Evolutionary conservation across 2,329 filamentous ascomycete genomes (phyloP), one percentile per base, ranked within the genome.

Genomic region (Lecanoromycetidae sp.): DNA sequence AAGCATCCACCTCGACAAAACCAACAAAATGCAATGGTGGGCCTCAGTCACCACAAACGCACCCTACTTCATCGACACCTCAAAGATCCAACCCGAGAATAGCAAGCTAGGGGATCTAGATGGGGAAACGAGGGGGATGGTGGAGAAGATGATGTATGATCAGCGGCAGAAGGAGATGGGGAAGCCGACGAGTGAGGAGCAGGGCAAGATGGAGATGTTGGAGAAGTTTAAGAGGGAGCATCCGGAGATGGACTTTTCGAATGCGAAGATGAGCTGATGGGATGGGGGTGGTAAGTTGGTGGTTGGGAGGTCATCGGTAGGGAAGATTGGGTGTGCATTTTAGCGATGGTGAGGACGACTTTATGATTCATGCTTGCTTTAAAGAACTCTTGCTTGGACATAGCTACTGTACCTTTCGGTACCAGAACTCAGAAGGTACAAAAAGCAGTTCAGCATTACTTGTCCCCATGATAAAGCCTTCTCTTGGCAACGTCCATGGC

Each of bases 91-190:
- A 62, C 91, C 91, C 19, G 91, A 96, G 68, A 88, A 83, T 63
- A 88, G 82, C 62, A 94, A 87, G 65, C 73, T 98, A 60, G 81
- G 84, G 48, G 91, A 98, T 64, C 71, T 98, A 56, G 90, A 96
- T 61, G 91, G 91, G 52, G 84, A 94, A 73, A 98, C 91, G 45
- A 77, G 91, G 54, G 77, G 80, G 50, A 96, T 98, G 90, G 91
- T 98, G 36, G 91, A 98, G 79, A 98, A 98, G 78, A 98, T 98
- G 91, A 98, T 98, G 91, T 98, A 77, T 60, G 91, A 98, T 70
- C 91, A 98, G 74, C 75, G 84, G 56, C 88, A 96, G 71, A 98
- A 98, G 78, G 88, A 96, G 71, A 71, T 76, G 66, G 91, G 91
- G 4, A 75, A 83, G 65, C 86, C 87, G 38, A 87, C 82, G 10